Percentiles rank a stretch among this genome's conserved stretches.
Conservation (phyloP, 2,329 filamentous ascomycete genomes). For the Paecilomyces niveus region DNA sequence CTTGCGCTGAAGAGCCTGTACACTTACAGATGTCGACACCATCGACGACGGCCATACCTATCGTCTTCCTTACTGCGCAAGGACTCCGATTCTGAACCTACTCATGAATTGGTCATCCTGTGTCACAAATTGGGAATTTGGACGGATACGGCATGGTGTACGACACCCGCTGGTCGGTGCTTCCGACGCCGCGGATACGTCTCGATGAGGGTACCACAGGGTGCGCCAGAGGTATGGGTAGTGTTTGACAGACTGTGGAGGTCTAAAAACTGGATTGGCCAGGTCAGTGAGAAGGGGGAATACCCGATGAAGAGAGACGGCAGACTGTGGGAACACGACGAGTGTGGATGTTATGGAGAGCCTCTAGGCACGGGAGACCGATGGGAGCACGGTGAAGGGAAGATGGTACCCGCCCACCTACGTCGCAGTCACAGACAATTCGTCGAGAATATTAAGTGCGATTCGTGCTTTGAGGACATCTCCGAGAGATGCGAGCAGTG, state of each 20-base stretch:
- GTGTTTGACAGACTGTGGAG: slow-evolving; percentile 55
- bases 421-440: slow-evolving; percentile 48
- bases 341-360: slow-evolving; percentile 50
- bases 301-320: slow-evolving; percentile 38
- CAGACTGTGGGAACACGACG: slow-evolving; percentile 50
- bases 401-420: slow-evolving; percentile 47
- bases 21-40: slow-evolving; percentile 56
- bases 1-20: slow-evolving; percentile 55
- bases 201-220: slow-evolving; percentile 47
- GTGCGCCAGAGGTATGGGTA: slow-evolving; percentile 54
- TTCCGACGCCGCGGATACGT: slow-evolving; percentile 52
- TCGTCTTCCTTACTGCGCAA: slow-evolving; percentile 47
- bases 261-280: slow-evolving; percentile 52
- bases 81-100: slow-evolving; percentile 55
- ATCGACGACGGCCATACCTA: slow-evolving; percentile 53
- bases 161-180: slow-evolving; percentile 50
- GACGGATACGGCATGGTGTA: slow-evolving; percentile 57
- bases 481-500: slow-evolving; percentile 54
- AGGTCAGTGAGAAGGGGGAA: slow-evolving; percentile 22
- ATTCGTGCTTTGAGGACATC: slow-evolving; percentile 48
- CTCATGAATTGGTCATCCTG: slow-evolving; percentile 53
- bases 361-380: slow-evolving; percentile 45
- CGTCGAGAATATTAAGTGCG: slow-evolving; percentile 47
- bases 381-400: slow-evolving; percentile 42
- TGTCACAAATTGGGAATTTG: slow-evolving; percentile 54